Evolutionary conservation across 179 eudicot species (phyloP).

Genomic region (Nepenthes alata): DNA sequence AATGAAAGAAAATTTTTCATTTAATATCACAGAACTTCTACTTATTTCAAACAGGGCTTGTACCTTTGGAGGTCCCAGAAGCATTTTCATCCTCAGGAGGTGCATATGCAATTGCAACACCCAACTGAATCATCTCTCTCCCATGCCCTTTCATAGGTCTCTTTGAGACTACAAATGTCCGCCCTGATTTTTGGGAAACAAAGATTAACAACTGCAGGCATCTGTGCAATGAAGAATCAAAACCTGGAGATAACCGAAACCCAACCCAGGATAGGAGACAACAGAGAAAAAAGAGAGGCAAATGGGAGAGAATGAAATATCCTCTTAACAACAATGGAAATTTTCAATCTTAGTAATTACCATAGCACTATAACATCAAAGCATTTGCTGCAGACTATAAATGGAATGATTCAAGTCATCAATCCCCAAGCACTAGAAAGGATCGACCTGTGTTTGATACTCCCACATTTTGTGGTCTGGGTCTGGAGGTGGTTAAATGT

Average conservation of each 20-base stretch:
- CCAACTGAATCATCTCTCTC: slow-evolving; percentile 56
- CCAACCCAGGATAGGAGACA: background rate
- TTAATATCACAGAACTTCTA: no score
- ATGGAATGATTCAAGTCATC: no score
- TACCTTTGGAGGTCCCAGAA: slow-evolving; percentile 27
- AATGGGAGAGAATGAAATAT: background rate
- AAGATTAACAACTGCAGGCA: background rate
- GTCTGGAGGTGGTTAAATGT: no score
- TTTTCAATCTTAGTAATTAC: no score
- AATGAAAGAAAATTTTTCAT: background rate
- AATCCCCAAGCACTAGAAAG: no score
- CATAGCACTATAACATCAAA: no score
- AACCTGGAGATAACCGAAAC: background rate
- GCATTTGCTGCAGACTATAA: no score
- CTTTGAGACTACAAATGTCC: slow-evolving; percentile 31
- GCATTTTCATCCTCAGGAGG: slow-evolving; percentile 30
- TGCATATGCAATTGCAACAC: slow-evolving; percentile 35
- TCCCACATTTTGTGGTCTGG: no score
- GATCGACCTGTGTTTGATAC: no score
- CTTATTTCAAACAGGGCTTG: background rate
- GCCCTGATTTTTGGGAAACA: slow-evolving; percentile 26
- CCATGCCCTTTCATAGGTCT: slow-evolving; percentile 58
- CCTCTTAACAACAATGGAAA: background rate
- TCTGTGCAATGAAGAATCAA: background rate
- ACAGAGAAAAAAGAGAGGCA: background rate